Base-by-base conservation (phyloP, 257 asterid species). In the Petrea volubilis region DNA sequence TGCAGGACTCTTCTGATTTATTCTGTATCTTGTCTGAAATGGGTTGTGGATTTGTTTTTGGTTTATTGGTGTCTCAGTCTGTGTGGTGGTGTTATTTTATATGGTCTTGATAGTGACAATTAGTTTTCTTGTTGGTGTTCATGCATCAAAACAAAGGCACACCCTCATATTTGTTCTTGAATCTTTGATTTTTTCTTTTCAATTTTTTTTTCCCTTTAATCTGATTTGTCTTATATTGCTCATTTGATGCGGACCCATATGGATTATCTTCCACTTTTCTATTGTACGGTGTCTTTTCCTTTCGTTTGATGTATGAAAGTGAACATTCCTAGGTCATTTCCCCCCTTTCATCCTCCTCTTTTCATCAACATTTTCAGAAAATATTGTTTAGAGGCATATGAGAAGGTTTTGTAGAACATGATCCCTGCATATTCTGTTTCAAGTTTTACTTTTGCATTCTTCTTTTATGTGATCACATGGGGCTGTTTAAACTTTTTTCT, bases 401-500 rank as follows among this genome's bases (percentile, higher is more conserved):
- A 66, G 41, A 70, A 69, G 74, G 63, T 40, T 20, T 31, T 15
- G n/a, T 41, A 41, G 77, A 66, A 72, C 72, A 57, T 72, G 80
- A 68, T 70, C 62, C 68, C 61, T 73, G 70, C 63, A 64, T 71
- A n/a, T 60, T 66, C 17, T 44, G 70, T 62, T 52, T 67, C 57
- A 55, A 40, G 65, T 71, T 75, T 74, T 38, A 52, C 36, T 63
- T 68, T 55, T 49, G 2, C 12, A 24, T 68, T 60, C 58, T 72
- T 69, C 71, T 62, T 68, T 71, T 70, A 61, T 76, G 71, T 77
- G 59, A 56, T 78, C 86, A 71, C 76, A 74, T 65, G 80, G 73
- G 46, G 76, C 52, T 59, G 78, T 47, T 75, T 40, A 23, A 40
- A 1, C 44, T 72, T 66, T 38, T 28, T 5, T 41, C 34, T 52